Evolutionary conservation across 2,329 filamentous ascomycete genomes (phyloP), one percentile per base, ranked within the genome.

Genomic region (Aspergillus intermedius): DNA sequence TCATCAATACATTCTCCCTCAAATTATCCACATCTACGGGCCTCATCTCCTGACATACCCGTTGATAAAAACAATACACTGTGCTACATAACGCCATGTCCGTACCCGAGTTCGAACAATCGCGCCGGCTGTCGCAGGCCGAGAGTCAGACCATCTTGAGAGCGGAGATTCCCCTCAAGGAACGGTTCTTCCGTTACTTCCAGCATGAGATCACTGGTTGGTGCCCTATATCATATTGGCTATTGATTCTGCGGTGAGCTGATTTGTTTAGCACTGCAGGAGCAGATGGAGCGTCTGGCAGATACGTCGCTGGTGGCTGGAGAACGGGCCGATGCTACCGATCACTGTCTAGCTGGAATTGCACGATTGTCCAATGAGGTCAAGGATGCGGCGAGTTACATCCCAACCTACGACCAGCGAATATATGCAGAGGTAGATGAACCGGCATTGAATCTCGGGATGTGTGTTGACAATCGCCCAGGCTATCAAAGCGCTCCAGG

Each of bases 351-450:
- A 12, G 83, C 86, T 13, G 81, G 82, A 53, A 93, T 97, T 60
- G 84, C 87, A 25, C 81, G 82, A 49, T 77, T 97, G 13, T 90
- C 89, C 1, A 86, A 86, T 54, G 85, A 93, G 59, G 87, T 96
- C 35, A 85, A 88, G 56, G 90, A 96, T 69, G 87, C 88, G 0
- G 82, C 86, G 1, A 83, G 84, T 48, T 89, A 85, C 57, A 81
- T 95, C 13, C 90, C 93, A 2, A 83, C 89, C 6, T 94, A 96
- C 64, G 93, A 97, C 61, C 88, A 93, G 66, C 82, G 88, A 58
- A 85, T 86, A 21, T 97, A 95, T 63, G 81, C 84, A 40, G 83
- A 91, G 72, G 88, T 90, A 69, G 47, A 59, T 52, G 34, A 25
- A 19, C 13, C 35, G 37, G 45, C 8, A 23, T 21, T 7, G 4